Evolutionary conservation across 2,329 filamentous ascomycete genomes (phyloP).

Genomic region (Xylaria multiplex): DNA sequence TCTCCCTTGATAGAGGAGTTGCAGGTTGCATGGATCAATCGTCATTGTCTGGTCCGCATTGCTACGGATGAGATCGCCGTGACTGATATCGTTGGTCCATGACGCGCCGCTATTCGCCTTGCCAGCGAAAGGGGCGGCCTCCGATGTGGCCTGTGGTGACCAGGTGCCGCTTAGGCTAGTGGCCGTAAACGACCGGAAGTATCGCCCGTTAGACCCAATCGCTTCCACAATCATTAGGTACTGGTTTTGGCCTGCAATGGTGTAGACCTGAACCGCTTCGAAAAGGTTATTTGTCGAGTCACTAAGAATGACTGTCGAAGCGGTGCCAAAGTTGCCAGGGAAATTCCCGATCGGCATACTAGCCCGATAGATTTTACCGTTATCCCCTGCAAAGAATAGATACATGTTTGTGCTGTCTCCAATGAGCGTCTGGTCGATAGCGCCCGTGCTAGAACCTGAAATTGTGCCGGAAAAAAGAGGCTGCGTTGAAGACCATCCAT

Average conservation of each 20-base stretch:
- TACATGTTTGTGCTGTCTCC: slow-evolving; percentile 71
- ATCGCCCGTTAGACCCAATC: slow-evolving; percentile 66
- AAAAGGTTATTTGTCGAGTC: slow-evolving; percentile 68
- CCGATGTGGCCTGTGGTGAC: slow-evolving; percentile 66
- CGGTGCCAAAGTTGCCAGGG: slow-evolving; percentile 67
- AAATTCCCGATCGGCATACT: slow-evolving; percentile 71
- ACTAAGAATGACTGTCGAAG: slow-evolving; percentile 60
- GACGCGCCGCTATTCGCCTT: slow-evolving; percentile 71
- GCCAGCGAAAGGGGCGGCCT: slow-evolving; percentile 71
- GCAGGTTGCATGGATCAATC: slow-evolving; percentile 71
- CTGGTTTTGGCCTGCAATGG: slow-evolving; percentile 60
- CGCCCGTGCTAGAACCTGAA: slow-evolving; percentile 59
- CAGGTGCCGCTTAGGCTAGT: slow-evolving; percentile 65
- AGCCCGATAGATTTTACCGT: slow-evolving; percentile 72
- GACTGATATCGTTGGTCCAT: slow-evolving; percentile 75
- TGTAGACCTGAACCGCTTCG: slow-evolving; percentile 75
- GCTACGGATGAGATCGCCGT: slow-evolving; percentile 69
- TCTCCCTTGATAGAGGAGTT: slow-evolving; percentile 71
- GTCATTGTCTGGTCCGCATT: slow-evolving; percentile 70
- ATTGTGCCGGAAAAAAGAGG: slow-evolving; percentile 67
- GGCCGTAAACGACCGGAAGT: slow-evolving; percentile 74
- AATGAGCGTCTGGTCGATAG: slow-evolving; percentile 72
- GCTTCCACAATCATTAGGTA: slow-evolving; percentile 77
- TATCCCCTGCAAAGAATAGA: slow-evolving; percentile 74
- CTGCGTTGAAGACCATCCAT: slow-evolving; percentile 65